Conservation (phyloP, 352 stramenopile species). For the Blastocystis hominis region DNA sequence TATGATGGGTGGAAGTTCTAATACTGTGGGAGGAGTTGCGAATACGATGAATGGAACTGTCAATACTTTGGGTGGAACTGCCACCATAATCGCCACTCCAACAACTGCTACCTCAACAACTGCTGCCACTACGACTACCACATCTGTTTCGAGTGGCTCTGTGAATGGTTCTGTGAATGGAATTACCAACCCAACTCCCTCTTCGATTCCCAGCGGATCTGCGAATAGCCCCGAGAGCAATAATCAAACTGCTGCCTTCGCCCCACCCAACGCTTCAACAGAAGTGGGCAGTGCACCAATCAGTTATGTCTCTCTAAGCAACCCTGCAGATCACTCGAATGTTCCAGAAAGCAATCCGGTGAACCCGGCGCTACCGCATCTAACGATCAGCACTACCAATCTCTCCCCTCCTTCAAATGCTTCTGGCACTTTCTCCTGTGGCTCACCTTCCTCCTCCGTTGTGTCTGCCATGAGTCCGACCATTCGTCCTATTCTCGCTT, state of each 20-base stretch:
- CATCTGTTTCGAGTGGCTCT: not conserved
- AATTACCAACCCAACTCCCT: not conserved
- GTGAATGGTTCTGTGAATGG: not conserved
- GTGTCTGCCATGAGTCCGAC: not conserved
- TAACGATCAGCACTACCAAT: not conserved
- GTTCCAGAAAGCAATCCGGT: too few relatives aligned
- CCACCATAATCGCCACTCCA: not conserved
- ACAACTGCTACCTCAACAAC: not conserved
- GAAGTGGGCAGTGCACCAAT: not conserved
- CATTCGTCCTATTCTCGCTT: not conserved
- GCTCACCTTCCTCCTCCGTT: not conserved
- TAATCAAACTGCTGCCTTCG: not conserved
- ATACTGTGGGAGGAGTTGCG: too few relatives aligned
- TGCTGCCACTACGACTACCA: not conserved
- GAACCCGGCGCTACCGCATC: not conserved
- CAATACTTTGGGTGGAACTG: not conserved
- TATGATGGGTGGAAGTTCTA: too few relatives aligned
- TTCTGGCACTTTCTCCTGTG: not conserved
- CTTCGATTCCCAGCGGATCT: not conserved
- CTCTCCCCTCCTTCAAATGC: not conserved
- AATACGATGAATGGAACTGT: not conserved
- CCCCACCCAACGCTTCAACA: not conserved
- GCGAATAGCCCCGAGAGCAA: not conserved
- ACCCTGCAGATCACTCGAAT: too few relatives aligned
- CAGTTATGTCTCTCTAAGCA: not conserved